A percentile compares a stretch with the other conserved stretches of the same genome.
Conservation (phyloP, 257 asterid genomes). For the Osmanthus fragrans region DNA sequence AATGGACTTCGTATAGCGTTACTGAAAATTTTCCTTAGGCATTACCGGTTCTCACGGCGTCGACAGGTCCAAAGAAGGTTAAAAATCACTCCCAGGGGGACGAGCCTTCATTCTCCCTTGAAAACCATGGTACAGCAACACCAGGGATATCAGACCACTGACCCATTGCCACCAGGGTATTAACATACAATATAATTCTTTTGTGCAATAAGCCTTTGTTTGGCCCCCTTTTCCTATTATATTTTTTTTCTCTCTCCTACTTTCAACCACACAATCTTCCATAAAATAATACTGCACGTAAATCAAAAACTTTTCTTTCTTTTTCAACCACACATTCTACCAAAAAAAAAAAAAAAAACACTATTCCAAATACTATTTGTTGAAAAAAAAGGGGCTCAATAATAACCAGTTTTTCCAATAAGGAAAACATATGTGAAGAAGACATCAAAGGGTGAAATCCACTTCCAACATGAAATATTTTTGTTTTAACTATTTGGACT, state of each 20-base stretch:
- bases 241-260: too few species aligned
- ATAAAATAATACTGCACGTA: too few species aligned
- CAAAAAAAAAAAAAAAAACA: too few species aligned
- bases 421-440: background rate
- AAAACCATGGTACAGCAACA: background rate
- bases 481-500: slow-evolving; percentile 5
- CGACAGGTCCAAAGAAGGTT: background rate
- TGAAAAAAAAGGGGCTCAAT: too few species aligned
- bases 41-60: background rate
- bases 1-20: background rate
- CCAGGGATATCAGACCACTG: slow-evolving; percentile 7
- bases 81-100: background rate
- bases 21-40: background rate
- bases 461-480: background rate
- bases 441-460: slow-evolving; percentile 5
- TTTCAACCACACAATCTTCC: too few species aligned
- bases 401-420: background rate
- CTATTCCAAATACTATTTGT: too few species aligned
- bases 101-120: background rate
- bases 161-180: background rate
- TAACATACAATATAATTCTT: background rate
- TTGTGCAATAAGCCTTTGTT: slow-evolving; percentile 1
- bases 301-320: too few species aligned
- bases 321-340: too few species aligned
- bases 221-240: too few species aligned